Conservation (phyloP, 805 yeast genomes). For the Wickerhamiella qilinensis region DNA sequence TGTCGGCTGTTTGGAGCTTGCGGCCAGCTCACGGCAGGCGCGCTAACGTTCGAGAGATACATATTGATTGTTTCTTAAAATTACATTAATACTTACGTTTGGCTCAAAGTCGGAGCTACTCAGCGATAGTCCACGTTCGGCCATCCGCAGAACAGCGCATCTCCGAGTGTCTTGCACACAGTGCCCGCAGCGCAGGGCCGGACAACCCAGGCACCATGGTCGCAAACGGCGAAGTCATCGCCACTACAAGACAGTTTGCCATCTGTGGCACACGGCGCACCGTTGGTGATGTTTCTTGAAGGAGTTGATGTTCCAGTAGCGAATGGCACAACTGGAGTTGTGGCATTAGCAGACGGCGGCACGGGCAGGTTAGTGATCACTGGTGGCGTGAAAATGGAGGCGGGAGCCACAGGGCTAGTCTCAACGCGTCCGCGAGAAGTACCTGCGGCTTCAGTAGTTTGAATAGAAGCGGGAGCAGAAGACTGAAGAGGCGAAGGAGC, state of each 20-base stretch:
- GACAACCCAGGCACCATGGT: conserved; percentile 17
- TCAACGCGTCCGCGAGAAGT: no score
- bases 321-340: not conserved
- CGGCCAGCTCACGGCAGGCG: no score
- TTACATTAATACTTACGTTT: no score
- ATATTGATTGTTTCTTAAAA: no score
- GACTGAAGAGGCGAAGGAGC: not conserved
- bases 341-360: not conserved
- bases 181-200: conserved; percentile 20
- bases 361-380: not conserved
- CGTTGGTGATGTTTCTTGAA: conserved; percentile 5
- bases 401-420: not conserved
- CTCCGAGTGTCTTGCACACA: conserved; percentile 14
- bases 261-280: conserved; percentile 14
- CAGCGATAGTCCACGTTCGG: conserved; percentile 6
- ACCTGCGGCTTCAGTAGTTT: no score
- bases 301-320: not conserved
- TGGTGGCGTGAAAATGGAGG: not conserved
- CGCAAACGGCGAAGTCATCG: conserved; percentile 16
- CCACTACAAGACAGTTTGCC: conserved; percentile 18
- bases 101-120: no score
- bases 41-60: no score
- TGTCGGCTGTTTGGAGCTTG: no score
- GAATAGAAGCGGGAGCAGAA: not conserved
- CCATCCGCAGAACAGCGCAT: conserved; percentile 16